phyloP scores from a whole-genome alignment of 1,284 basidiomycete genomes.

The Fomitopsis betulina region DNA sequence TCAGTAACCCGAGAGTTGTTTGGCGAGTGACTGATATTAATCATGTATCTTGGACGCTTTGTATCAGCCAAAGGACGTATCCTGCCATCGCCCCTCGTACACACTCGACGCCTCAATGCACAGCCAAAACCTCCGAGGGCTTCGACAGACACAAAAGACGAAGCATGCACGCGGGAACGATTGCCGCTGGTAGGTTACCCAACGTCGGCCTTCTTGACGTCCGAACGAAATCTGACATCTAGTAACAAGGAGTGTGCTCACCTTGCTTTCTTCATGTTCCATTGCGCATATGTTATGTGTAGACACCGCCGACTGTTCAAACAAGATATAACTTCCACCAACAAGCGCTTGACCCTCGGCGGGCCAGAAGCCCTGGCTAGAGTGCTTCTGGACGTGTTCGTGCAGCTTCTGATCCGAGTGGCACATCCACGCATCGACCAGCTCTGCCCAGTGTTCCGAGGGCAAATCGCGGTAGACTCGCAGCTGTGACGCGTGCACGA shows the following conservation, averaged over 20 bases:
- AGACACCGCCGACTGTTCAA: conserved; percentile 58
- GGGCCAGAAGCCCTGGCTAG: conserved; percentile 80
- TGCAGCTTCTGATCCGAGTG: conserved; percentile 84
- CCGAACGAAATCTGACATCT: conserved; percentile 33
- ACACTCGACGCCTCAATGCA: conserved; percentile 17
- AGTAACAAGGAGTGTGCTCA: conserved; percentile 36
- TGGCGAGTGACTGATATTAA: conserved; percentile 40
- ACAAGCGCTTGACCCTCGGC: conserved; percentile 66
- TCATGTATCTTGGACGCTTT: conserved; percentile 73
- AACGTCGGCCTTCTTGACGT: conserved; percentile 89
- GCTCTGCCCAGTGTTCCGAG: conserved; percentile 94
- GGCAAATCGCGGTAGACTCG: conserved; percentile 78
- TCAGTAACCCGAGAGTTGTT: conserved; percentile 79
- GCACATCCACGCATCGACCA: conserved; percentile 98
- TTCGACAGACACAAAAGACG: conserved; percentile 30
- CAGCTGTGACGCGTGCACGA: conserved; percentile 50
- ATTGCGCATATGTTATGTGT: conserved; percentile 49
- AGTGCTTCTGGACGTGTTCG: conserved; percentile 61
- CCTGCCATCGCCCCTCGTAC: conserved; percentile 32
- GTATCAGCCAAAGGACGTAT: conserved; percentile 77
- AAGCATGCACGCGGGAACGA: conserved; percentile 21
- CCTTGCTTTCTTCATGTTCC: conserved; percentile 39
- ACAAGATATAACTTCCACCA: conserved; percentile 81
- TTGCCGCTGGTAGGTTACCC: conserved; percentile 64
- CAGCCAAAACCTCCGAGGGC: conserved; percentile 49